Evolutionary conservation across 2,329 filamentous ascomycete genomes (phyloP), one percentile per base, ranked within the genome.

Genomic region (Trichoderma brevicompactum): DNA sequence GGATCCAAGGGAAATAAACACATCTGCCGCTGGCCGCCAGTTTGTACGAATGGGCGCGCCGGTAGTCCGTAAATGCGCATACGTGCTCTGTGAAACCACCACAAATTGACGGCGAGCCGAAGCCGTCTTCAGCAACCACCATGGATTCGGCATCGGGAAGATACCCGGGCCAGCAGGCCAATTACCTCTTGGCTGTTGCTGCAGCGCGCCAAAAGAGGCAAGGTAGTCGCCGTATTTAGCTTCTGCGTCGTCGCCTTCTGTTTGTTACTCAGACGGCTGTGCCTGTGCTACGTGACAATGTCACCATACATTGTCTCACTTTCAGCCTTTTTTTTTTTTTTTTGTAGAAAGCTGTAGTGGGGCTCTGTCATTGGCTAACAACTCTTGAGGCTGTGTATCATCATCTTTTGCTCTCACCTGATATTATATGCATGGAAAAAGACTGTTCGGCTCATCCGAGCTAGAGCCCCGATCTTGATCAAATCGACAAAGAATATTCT

Each of bases 101-200:
- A 17, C 58, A 61, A 36, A 28, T 28, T 40, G 44, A 34, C 36
- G 48, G 44, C 46, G 58, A 61, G 48, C 58, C 46, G 48, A 61
- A 61, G 58, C 48, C 58, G 38, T 61, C 46, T 61, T 43, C 58
- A 61, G 38, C 48, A 52, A 32, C 38, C 58, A 40, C 48, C 19
- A 61, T 36, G 48, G 48, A 52, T 46, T 34, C 58, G 46, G 58
- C 58, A 52, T 44, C 46, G 58, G 48, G 46, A 61, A 52, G 58
- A 52, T 34, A 32, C 28, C 48, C 28, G 43, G 48, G 48, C 28
- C 36, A 32, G 23, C 58, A 49, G 41, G 34, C 58, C 58, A 50
- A 44, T 52, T n/a, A 43, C 34, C 32, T 32, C 38, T 19, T 43
- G 8, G 48, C 48, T 13, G 38, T 36, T 43, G 58, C 58, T 61